Evolutionary conservation across 306 rosid genomes (phyloP).

Genomic region (Corylus avellana): DNA sequence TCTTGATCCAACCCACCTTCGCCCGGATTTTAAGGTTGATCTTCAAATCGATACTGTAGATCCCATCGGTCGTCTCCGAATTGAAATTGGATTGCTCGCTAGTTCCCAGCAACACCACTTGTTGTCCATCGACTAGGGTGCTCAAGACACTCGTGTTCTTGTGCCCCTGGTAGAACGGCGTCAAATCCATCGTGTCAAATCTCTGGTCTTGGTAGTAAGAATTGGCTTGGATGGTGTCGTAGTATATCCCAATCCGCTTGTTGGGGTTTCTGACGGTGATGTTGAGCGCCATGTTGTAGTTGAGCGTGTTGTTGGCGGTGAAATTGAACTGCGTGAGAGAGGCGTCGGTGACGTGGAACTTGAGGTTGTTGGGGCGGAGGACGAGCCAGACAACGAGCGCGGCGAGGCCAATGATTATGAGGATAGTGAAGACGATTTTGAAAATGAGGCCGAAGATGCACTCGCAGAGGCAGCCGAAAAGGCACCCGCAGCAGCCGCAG

Average conservation of each 20-base stretch:
- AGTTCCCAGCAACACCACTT: not conserved
- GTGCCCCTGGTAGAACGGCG: conserved; percentile 42
- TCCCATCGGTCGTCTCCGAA: conserved; percentile 30
- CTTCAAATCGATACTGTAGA: conserved; percentile 42
- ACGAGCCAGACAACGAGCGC: conserved; percentile 48
- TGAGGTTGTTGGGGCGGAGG: conserved; percentile 51
- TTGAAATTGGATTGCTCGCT: conserved; percentile 16
- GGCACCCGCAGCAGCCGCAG: conserved; percentile 11
- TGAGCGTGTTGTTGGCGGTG: conserved; percentile 33
- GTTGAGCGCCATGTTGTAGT: conserved; percentile 49
- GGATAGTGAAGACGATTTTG: conserved; percentile 27
- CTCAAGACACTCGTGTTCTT: conserved; percentile 36
- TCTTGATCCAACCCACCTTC: conserved; percentile 39
- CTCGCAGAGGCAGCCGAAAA: not conserved
- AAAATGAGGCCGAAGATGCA: conserved; percentile 35
- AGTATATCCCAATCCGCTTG: conserved; percentile 50
- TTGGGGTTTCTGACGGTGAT: conserved; percentile 61
- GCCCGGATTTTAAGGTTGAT: conserved; percentile 38
- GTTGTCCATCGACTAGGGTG: conserved; percentile 32
- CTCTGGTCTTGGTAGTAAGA: conserved; percentile 43
- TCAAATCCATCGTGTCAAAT: conserved; percentile 21
- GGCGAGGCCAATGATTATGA: conserved; percentile 33
- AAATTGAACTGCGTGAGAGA: conserved; percentile 48
- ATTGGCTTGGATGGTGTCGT: conserved; percentile 46
- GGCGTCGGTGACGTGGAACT: conserved; percentile 50